phyloP scores from a whole-genome alignment of 2,329 filamentous ascomycete genomes.

The Aspergillus bombycis region DNA sequence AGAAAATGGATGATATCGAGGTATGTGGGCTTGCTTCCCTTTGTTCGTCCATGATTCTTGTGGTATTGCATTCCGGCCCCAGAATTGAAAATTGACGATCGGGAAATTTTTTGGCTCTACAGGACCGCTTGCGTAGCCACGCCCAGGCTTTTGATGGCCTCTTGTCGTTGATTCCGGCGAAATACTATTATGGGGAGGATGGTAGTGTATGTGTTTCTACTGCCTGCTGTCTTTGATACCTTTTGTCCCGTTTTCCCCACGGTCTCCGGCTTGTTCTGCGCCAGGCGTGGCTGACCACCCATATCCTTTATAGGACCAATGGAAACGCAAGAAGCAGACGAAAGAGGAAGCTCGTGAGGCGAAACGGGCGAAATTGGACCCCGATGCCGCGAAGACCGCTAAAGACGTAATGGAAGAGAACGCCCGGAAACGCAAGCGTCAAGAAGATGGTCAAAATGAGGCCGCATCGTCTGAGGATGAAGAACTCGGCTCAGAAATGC shows the following conservation, averaged over 20 bases:
- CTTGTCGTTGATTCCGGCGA: conserved; percentile 84
- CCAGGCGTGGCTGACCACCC: conserved; percentile 19
- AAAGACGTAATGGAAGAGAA: conserved; percentile 94
- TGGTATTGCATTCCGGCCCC: background rate
- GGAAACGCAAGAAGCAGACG: conserved; percentile 92
- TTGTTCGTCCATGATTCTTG: conserved; percentile 7
- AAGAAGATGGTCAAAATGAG: conserved; percentile 55
- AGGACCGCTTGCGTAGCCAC: conserved; percentile 55
- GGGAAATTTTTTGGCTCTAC: conserved; percentile 25
- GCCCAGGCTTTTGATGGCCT: conserved; percentile 83
- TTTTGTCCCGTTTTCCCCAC: conserved; percentile 20
- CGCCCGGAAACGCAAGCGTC: conserved; percentile 75
- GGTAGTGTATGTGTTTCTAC: conserved; percentile 66
- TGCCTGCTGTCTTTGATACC: conserved; percentile 6
- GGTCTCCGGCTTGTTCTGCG: conserved; percentile 10
- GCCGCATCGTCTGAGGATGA: conserved; percentile 48
- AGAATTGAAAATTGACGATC: conserved; percentile 25
- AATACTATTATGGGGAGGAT: conserved; percentile 88
- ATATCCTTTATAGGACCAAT: conserved; percentile 71
- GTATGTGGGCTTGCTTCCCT: conserved; percentile 31
- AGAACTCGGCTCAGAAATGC: conserved; percentile 51
- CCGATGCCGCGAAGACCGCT: conserved; percentile 85
- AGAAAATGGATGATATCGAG: conserved; percentile 43
- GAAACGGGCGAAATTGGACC: conserved; percentile 86
- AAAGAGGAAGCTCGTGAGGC: conserved; percentile 83